Evolutionary conservation across 1,139 yeast genomes (phyloP).

Genomic region (Citeromyces hawaiiensis): DNA sequence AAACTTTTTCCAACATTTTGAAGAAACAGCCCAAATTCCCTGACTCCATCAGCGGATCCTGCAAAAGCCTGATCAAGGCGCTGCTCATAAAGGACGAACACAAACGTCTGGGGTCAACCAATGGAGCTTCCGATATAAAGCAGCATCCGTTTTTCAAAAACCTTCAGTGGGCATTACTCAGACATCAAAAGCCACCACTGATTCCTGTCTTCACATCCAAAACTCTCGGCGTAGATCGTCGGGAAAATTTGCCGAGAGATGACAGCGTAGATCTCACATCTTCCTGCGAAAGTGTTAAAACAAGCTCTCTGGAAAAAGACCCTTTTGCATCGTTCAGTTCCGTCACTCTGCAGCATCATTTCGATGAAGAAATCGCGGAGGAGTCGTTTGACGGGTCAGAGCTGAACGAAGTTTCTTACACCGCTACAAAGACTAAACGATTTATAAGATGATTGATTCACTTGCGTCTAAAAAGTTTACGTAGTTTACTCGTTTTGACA

Average conservation of each 20-base stretch:
- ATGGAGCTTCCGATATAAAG: conserved; percentile 92
- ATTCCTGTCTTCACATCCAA: conserved; percentile 70
- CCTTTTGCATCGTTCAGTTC: conserved; percentile 87
- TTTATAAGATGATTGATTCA: not conserved
- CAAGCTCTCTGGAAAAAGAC: conserved; percentile 24
- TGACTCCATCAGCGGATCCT: conserved; percentile 28
- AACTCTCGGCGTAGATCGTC: conserved; percentile 8
- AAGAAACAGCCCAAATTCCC: conserved; percentile 73
- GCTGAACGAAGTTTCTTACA: conserved; percentile 46
- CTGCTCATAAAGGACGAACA: conserved; percentile 78
- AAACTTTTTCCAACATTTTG: conserved; percentile 77
- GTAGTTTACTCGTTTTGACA: not conserved
- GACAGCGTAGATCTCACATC: not conserved
- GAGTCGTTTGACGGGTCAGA: conserved; percentile 37
- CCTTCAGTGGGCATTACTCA: conserved; percentile 87
- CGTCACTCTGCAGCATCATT: conserved; percentile 74
- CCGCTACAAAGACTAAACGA: not conserved
- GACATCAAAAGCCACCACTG: conserved; percentile 92
- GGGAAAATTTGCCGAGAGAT: not conserved
- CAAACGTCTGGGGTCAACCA: conserved; percentile 76
- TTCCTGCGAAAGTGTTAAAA: conserved; percentile 5
- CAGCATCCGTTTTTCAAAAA: conserved; percentile 81
- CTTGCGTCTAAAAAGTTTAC: not conserved
- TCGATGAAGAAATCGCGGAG: conserved; percentile 23
- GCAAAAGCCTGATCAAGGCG: conserved; percentile 71